Conservation (phyloP, 495 filamentous ascomycete genomes). For the Sordaria brevicollis region DNA sequence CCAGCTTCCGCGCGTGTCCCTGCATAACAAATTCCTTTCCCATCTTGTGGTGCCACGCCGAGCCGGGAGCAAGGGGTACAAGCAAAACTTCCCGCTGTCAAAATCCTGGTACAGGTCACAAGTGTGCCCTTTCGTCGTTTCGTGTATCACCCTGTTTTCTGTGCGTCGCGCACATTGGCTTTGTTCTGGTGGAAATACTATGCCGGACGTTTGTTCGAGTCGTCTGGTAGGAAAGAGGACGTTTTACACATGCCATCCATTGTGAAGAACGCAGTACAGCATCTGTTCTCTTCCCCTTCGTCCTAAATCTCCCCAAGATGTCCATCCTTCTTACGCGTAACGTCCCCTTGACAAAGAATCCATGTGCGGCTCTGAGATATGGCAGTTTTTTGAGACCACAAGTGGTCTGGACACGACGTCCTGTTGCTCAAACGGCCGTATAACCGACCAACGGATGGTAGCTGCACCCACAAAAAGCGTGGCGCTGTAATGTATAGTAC, state of each 20-base stretch:
- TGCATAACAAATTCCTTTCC: neutral
- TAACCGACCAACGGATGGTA: neutral
- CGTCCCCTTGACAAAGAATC: neutral
- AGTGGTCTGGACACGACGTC: neutral
- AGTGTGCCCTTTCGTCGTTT: neutral
- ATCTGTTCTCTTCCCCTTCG: neutral
- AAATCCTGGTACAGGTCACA: neutral
- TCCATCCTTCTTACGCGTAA: neutral
- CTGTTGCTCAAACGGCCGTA: neutral
- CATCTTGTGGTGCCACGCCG: neutral
- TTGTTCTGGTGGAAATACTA: neutral
- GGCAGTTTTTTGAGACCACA: neutral
- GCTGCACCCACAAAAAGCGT: neutral
- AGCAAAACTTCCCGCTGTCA: neutral
- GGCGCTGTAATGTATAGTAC: neutral
- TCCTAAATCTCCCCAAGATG: neutral
- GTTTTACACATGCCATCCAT: neutral
- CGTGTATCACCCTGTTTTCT: neutral
- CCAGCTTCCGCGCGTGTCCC: neutral
- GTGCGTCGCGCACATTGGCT: neutral
- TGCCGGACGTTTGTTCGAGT: neutral
- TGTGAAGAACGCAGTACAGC: no score
- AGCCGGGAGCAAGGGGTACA: neutral
- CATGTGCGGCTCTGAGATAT: neutral
- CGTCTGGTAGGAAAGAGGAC: neutral